Conservation (phyloP, 148 eudicot genomes). For the Spergularia marina region DNA sequence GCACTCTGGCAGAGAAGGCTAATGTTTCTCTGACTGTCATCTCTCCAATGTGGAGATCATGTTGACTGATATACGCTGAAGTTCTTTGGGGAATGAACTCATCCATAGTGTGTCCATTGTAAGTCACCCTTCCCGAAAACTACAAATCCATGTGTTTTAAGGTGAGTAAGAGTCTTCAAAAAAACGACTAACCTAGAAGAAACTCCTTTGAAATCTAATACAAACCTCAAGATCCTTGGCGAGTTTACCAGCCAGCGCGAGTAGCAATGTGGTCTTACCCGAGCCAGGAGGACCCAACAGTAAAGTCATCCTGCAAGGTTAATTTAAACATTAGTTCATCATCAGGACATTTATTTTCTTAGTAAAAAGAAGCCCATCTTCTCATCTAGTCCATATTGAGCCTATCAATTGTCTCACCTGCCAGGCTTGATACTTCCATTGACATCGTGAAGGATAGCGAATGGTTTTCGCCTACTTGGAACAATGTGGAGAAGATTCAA, state of each 20-base stretch:
- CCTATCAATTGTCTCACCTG: conserved; percentile 43
- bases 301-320: conserved; percentile 60
- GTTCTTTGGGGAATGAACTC: conserved; percentile 54
- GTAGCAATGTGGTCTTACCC: conserved; percentile 77
- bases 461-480: conserved; percentile 63
- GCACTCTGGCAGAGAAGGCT: conserved; percentile 58
- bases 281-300: conserved; percentile 88
- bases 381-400: background rate
- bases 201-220: background rate
- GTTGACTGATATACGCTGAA: conserved; percentile 57
- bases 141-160: conserved; percentile 14
- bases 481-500: conserved; percentile 61
- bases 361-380: background rate
- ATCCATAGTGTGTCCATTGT: conserved; percentile 54
- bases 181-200: background rate
- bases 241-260: conserved; percentile 86
- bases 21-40: conserved; percentile 62
- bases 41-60: conserved; percentile 56
- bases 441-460: conserved; percentile 71
- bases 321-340: background rate
- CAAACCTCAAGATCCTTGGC: conserved; percentile 50
- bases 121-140: conserved; percentile 43
- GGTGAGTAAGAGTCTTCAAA: background rate
- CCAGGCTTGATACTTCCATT: conserved; percentile 89
- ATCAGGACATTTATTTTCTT: background rate